phyloP scores from a whole-genome alignment of 495 filamentous ascomycete species.

The Penicillium arizonense region DNA sequence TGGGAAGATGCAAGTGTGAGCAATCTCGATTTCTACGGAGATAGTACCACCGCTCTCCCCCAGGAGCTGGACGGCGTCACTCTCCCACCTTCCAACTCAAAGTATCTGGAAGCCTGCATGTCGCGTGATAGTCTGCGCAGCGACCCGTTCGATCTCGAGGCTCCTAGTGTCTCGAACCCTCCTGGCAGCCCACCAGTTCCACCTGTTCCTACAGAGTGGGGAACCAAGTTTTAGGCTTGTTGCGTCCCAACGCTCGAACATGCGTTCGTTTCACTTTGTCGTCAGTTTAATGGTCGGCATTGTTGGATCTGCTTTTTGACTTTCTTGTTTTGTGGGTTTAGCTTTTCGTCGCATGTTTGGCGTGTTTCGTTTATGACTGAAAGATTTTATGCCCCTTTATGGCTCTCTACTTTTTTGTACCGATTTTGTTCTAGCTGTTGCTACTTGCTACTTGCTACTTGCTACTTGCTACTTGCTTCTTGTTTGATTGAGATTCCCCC shows the following conservation, averaged over 20 bases:
- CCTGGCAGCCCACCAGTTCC: constrained; percentile 12
- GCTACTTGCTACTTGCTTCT: too few relatives aligned
- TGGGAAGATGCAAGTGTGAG: neutral
- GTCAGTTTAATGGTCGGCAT: too few relatives aligned
- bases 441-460: too few relatives aligned
- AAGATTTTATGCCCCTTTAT: too few relatives aligned
- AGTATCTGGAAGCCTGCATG: constrained; percentile 4
- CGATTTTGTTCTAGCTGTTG: too few relatives aligned
- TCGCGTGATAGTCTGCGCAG: constrained; percentile 46
- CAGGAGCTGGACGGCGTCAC: neutral
- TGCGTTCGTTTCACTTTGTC: neutral
- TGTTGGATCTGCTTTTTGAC: too few relatives aligned
- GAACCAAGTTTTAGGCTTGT: neutral
- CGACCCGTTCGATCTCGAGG: constrained; percentile 68
- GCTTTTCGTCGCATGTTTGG: too few relatives aligned
- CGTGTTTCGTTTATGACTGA: too few relatives aligned
- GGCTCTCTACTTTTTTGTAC: too few relatives aligned
- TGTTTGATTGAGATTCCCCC: too few relatives aligned
- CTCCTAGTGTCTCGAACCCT: constrained; percentile 46
- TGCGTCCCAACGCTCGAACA: neutral
- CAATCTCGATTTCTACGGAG: constrained; percentile 18
- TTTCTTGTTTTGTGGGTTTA: too few relatives aligned
- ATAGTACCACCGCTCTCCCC: constrained; percentile 24
- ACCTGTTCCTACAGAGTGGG: constrained; percentile 4
- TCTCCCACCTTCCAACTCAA: neutral